Conservation (phyloP, 768 basidiomycete genomes). For the Macrolepiota dolichaula region DNA sequence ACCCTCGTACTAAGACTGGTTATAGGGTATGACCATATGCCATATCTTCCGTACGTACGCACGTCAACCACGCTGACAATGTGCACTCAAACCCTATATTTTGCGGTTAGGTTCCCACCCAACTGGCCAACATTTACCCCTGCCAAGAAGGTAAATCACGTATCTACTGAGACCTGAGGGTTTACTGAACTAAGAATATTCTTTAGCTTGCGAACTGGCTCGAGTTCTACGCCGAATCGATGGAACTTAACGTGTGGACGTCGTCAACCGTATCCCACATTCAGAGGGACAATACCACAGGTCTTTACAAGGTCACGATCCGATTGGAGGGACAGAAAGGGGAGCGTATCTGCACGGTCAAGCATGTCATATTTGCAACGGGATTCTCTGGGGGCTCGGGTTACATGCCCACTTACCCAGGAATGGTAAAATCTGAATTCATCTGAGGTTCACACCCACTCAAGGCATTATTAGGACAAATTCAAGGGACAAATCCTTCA, state of each 20-base stretch:
- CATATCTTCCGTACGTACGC: slow-evolving; percentile 14
- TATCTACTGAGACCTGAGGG: background rate
- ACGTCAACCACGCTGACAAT: background rate
- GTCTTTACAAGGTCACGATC: slow-evolving; percentile 7
- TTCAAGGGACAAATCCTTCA: slow-evolving; percentile 53
- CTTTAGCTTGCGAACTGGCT: slow-evolving; percentile 57
- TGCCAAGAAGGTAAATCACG: slow-evolving; percentile 33
- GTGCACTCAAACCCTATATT: background rate
- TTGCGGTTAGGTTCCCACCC: slow-evolving; percentile 42
- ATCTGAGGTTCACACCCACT: background rate
- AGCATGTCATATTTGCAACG: slow-evolving; percentile 53
- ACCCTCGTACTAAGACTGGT: background rate
- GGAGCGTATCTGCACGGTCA: slow-evolving; percentile 33
- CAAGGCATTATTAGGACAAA: slow-evolving; percentile 25
- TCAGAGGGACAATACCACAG: slow-evolving; percentile 24
- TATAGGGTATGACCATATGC: slow-evolving; percentile 29
- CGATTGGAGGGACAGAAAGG: slow-evolving; percentile 30
- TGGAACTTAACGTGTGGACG: slow-evolving; percentile 67
- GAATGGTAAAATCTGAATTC: slow-evolving; percentile 26
- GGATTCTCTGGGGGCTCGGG: slow-evolving; percentile 46
- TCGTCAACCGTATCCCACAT: slow-evolving; percentile 39
- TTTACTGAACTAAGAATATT: background rate
- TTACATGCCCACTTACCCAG: slow-evolving; percentile 42
- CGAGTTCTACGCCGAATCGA: slow-evolving; percentile 53
- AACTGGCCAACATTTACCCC: slow-evolving; percentile 59